These are phyloP conservation scores for Globisporangium solare DNA, from an alignment of 352 stramenopile species.

Conservation along the genomic window DNA sequence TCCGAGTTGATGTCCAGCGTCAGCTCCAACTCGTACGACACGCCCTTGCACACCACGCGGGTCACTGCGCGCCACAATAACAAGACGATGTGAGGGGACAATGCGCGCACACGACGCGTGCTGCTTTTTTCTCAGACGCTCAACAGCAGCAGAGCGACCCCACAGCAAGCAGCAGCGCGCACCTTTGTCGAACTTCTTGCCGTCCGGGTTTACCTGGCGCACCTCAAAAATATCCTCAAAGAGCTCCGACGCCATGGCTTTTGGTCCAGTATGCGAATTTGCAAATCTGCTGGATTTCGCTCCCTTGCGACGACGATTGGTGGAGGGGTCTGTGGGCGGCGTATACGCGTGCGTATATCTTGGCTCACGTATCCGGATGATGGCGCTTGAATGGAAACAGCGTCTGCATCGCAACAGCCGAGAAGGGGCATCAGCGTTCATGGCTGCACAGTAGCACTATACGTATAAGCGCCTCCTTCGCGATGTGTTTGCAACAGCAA, in stretches of 20 bases:
- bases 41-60: constrained; percentile 93
- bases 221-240: constrained; percentile 99
- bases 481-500: not conserved
- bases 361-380: not conserved
- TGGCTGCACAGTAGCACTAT: not conserved
- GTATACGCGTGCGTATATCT: constrained; percentile 1
- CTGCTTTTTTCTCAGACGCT: too few relatives aligned
- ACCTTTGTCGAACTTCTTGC: constrained; percentile 97
- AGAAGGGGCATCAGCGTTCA: too few relatives aligned
- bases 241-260: constrained; percentile 83
- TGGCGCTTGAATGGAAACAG: not conserved
- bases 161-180: constrained; percentile 3
- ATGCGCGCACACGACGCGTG: not conserved
- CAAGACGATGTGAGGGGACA: not conserved
- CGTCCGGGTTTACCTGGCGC: constrained; percentile 95
- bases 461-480: not conserved
- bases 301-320: constrained; percentile 8
- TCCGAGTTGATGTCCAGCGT: constrained; percentile 98
- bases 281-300: not conserved
- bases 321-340: constrained; percentile 7
- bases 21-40: constrained; percentile 97
- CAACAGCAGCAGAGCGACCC: too few relatives aligned
- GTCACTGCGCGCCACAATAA: constrained; percentile 63
- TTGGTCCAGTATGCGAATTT: constrained; percentile 5
- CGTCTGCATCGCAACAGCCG: not conserved